Evolutionary conservation across 306 rosid species (phyloP).

Genomic region (Cucurbita ficifolia): DNA sequence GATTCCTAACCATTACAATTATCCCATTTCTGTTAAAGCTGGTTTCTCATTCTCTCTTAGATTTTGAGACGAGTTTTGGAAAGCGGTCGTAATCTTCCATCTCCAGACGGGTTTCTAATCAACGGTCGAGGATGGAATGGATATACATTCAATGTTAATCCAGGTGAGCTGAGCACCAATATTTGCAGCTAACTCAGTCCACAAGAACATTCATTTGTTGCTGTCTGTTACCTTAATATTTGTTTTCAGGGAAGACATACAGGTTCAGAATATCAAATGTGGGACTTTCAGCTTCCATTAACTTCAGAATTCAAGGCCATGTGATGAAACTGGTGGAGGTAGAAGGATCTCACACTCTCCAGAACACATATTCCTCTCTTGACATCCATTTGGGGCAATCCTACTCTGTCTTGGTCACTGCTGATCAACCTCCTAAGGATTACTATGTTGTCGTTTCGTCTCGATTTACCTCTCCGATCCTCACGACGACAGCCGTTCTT

Average conservation of each 20-base stretch:
- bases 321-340: conserved; percentile 71
- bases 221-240: not conserved
- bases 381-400: conserved; percentile 92
- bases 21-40: not conserved
- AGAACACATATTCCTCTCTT: conserved; percentile 55
- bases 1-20: not conserved
- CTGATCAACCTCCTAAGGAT: conserved; percentile 76
- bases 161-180: conserved; percentile 32
- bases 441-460: conserved; percentile 74
- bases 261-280: conserved; percentile 92
- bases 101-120: conserved; percentile 81
- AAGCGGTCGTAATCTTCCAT: conserved; percentile 62
- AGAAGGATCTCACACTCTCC: conserved; percentile 95
- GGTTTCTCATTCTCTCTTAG: conserved; percentile 18
- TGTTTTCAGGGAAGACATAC: conserved; percentile 60
- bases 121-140: conserved; percentile 95
- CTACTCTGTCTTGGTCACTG: conserved; percentile 82
- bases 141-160: conserved; percentile 77
- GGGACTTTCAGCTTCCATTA: conserved; percentile 77
- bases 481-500: conserved; percentile 76
- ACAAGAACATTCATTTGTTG: not conserved
- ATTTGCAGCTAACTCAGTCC: not conserved
- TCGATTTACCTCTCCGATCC: conserved; percentile 50
- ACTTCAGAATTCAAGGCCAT: conserved; percentile 89
- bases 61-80: conserved; percentile 54